phyloP scores from a whole-genome alignment of 177 flowering plant genomes.

The Vitis hybrid region DNA sequence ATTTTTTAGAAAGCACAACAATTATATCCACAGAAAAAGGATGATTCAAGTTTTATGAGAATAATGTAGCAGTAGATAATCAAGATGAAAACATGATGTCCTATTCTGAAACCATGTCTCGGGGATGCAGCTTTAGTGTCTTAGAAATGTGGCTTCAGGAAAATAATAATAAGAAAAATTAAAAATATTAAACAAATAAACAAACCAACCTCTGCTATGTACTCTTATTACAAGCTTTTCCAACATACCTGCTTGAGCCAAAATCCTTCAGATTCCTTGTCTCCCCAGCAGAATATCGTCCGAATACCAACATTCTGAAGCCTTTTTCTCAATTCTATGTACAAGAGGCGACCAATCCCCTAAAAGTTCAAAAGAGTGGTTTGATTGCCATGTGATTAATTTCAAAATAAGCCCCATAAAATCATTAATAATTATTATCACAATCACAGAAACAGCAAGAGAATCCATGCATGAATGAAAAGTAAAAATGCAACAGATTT shows the following conservation, averaged over 20 bases:
- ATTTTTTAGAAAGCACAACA: too few species aligned
- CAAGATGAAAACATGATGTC: too few species aligned
- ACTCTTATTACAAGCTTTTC: too few species aligned
- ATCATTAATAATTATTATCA: neutral
- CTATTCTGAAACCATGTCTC: too few species aligned
- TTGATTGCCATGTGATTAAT: neutral
- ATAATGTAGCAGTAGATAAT: neutral
- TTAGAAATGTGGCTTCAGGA: too few species aligned
- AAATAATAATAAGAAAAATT: neutral
- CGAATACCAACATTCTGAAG: constrained; percentile 69
- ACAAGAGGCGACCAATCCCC: constrained; percentile 70
- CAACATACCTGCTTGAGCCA: constrained; percentile 80
- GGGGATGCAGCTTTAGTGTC: too few species aligned
- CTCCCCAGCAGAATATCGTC: constrained; percentile 86
- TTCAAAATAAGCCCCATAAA: neutral
- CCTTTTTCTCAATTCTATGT: constrained; percentile 65
- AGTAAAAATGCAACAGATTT: neutral
- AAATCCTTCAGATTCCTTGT: constrained; percentile 86
- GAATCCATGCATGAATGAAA: too few species aligned
- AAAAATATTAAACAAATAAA: neutral
- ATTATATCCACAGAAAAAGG: neutral
- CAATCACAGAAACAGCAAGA: neutral
- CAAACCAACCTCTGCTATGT: neutral
- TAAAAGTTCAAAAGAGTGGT: constrained; percentile 23
- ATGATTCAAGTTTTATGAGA: neutral